phyloP scores from a whole-genome alignment of 1,139 yeast species.

The Hansenula anomala region DNA sequence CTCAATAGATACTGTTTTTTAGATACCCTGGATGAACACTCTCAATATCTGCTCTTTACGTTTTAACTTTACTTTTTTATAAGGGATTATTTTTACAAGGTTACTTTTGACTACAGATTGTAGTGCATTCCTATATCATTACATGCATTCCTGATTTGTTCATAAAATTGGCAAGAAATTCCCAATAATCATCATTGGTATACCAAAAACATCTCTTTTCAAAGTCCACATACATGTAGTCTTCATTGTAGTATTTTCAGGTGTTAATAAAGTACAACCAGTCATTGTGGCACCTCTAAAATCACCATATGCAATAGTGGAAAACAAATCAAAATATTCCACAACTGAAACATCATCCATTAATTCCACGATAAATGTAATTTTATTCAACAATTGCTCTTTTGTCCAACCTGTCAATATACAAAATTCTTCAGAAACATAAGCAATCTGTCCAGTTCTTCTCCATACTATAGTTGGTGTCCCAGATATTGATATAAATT shows the following conservation, averaged over 20 bases:
- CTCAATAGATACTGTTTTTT: slow-evolving; percentile 49
- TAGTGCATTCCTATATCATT: too few relatives aligned
- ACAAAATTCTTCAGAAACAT: slow-evolving; percentile 89
- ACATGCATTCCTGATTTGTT: not conserved
- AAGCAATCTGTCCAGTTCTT: slow-evolving; percentile 91
- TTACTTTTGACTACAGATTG: too few relatives aligned
- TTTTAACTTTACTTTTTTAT: not conserved
- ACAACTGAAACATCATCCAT: slow-evolving; percentile 85
- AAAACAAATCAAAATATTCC: slow-evolving; percentile 82
- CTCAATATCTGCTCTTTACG: not conserved
- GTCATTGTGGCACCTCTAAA: slow-evolving; percentile 88
- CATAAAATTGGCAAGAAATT: slow-evolving; percentile 74
- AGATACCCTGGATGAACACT: not conserved
- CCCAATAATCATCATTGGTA: slow-evolving; percentile 96
- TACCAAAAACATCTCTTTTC: slow-evolving; percentile 87
- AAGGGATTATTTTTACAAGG: too few relatives aligned
- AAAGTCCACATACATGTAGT: slow-evolving; percentile 82
- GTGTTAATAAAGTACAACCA: slow-evolving; percentile 70
- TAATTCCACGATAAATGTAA: slow-evolving; percentile 80
- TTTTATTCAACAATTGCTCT: slow-evolving; percentile 56
- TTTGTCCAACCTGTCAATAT: slow-evolving; percentile 86
- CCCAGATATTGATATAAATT: slow-evolving; percentile 77
- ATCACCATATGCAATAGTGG: slow-evolving; percentile 87
- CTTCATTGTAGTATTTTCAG: slow-evolving; percentile 31
- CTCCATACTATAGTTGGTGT: slow-evolving; percentile 97